A percentile compares a stretch with the other conserved stretches of the same genome.
Evolutionary conservation across 768 basidiomycete genomes (phyloP).

Genomic region (Glaciozyma martinii): DNA sequence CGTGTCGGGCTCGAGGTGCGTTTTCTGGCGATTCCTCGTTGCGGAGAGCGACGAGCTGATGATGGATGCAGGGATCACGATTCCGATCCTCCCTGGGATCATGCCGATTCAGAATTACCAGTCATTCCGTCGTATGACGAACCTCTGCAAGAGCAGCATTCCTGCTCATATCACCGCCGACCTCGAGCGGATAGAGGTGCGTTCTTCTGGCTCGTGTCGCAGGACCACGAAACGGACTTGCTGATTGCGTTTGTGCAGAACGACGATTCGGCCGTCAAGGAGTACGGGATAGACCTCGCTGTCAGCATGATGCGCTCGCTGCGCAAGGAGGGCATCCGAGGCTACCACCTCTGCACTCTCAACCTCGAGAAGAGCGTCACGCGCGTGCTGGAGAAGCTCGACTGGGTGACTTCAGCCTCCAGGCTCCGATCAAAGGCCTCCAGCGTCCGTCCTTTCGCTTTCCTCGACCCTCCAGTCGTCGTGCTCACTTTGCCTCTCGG

Average conservation of each 20-base stretch:
- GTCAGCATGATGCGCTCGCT: constrained; percentile 61
- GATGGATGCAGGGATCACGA: constrained; percentile 59
- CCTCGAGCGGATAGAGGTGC: constrained; percentile 68
- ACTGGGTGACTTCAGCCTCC: constrained; percentile 47
- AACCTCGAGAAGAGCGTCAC: constrained; percentile 95
- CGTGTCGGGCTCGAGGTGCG: constrained; percentile 60
- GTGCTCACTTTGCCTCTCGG: not conserved
- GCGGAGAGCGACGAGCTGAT: not conserved
- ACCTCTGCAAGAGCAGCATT: constrained; percentile 72
- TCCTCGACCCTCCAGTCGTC: not conserved
- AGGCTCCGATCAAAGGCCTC: not conserved
- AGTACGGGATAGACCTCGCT: constrained; percentile 81
- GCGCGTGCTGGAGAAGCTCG: constrained; percentile 66
- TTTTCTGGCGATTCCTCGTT: no score
- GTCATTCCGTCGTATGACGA: constrained; percentile 83
- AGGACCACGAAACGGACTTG: not conserved
- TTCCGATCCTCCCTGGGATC: constrained; percentile 88
- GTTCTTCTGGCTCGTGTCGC: constrained; percentile 4
- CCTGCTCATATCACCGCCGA: constrained; percentile 58
- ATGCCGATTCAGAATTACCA: constrained; percentile 98
- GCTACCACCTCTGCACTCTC: constrained; percentile 89
- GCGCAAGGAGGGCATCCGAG: constrained; percentile 60
- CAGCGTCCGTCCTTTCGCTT: not conserved
- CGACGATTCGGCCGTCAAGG: constrained; percentile 88
- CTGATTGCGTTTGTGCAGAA: constrained; percentile 48